Percentiles rank a stretch among this genome's conserved stretches.
These are phyloP conservation scores for Lasiodiplodia sp. DNA, from an alignment of 2,329 filamentous ascomycete species.

Conservation along the genomic window DNA sequence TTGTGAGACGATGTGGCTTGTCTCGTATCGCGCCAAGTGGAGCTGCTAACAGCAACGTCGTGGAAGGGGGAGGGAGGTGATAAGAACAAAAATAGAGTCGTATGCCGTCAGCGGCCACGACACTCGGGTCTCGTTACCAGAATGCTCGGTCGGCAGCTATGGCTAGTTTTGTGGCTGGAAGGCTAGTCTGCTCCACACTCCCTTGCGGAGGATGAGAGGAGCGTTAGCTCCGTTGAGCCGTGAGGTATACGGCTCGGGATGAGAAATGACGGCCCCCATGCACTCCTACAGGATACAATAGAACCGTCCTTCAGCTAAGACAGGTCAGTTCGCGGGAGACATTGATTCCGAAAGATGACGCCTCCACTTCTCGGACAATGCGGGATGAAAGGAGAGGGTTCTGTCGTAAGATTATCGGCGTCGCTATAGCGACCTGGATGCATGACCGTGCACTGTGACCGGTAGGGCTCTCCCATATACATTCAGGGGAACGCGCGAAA, in stretches of 20 bases:
- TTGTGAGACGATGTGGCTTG: conserved; percentile 7
- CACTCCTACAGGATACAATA: neutral
- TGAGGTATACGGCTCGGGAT: neutral
- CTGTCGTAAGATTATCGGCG: neutral
- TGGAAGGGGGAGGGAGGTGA: neutral
- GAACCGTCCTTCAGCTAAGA: neutral
- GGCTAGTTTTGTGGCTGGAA: neutral
- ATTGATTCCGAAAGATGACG: conserved; percentile 1
- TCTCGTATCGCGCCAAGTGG: conserved; percentile 1
- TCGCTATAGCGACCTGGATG: conserved; percentile 3
- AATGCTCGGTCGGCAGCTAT: neutral
- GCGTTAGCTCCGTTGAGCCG: neutral
- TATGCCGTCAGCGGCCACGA: neutral
- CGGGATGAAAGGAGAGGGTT: neutral
- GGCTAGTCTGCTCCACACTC: neutral
- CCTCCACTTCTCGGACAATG: neutral
- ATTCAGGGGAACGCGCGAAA: conserved; percentile 1
- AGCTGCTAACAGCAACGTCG: neutral
- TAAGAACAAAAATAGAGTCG: conserved; percentile 10
- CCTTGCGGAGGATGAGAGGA: neutral
- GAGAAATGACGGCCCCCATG: neutral
- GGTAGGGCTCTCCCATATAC: neutral
- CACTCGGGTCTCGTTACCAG: neutral
- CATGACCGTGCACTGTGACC: conserved; percentile 8
- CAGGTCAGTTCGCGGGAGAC: neutral